A percentile compares a stretch with the other conserved stretches of the same genome.
Conservation (phyloP, 75 land plant species). For the Pinus tabuliformis region DNA sequence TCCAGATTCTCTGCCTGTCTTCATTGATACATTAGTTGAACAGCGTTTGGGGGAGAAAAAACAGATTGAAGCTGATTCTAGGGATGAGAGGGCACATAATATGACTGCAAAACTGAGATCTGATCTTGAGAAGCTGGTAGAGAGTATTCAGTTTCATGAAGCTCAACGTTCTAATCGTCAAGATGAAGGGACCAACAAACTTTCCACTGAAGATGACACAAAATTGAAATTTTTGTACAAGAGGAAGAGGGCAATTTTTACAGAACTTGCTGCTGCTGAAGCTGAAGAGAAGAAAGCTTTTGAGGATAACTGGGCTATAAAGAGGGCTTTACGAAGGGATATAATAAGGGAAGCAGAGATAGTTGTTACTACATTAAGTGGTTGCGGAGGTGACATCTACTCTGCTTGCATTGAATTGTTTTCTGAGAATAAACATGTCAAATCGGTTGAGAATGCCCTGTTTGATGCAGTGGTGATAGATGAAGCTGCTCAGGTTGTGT, state of each 20-base stretch:
- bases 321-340: constrained; percentile 56
- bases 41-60: constrained; percentile 61
- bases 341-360: constrained; percentile 92
- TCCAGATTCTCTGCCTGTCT: constrained; percentile 83
- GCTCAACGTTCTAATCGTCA: constrained; percentile 55
- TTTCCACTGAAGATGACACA: constrained; percentile 18
- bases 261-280: constrained; percentile 63
- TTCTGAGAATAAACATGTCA: constrained; percentile 28
- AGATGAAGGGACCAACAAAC: constrained; percentile 18
- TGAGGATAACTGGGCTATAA: constrained; percentile 57
- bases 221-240: constrained; percentile 52
- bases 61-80: constrained; percentile 24
- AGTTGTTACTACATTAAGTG: constrained; percentile 88
- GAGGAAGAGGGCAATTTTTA: constrained; percentile 61
- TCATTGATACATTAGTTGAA: constrained; percentile 91
- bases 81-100: constrained; percentile 19
- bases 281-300: constrained; percentile 49
- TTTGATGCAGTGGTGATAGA: constrained; percentile 93
- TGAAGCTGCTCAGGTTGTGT: constrained; percentile 91
- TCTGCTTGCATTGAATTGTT: constrained; percentile 80
- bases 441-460: constrained; percentile 41
- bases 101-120: constrained; percentile 30
- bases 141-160: constrained; percentile 65
- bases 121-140: constrained; percentile 76
- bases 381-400: constrained; percentile 93